A percentile compares a stretch with the other conserved stretches of the same genome.
phyloP scores from a whole-genome alignment of 495 filamentous ascomycete genomes.

The Tuber aestivum region DNA sequence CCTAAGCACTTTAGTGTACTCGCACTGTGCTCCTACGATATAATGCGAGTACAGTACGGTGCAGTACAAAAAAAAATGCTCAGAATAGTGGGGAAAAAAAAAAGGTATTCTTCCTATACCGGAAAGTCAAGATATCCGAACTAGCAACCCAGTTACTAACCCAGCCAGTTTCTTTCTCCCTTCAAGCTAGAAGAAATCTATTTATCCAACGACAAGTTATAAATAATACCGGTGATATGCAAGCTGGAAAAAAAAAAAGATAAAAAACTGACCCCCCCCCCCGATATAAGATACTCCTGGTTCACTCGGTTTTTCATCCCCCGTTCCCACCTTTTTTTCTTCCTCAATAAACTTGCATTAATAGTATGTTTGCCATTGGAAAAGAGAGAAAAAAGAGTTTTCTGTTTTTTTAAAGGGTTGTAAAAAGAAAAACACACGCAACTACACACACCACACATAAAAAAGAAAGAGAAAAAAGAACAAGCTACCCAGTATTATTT shows the following conservation, averaged over 20 bases:
- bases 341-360: neutral
- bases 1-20: too few relatives aligned
- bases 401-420: neutral
- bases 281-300: neutral
- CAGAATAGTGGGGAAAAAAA: neutral
- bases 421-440: slow-evolving; percentile 18
- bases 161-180: neutral
- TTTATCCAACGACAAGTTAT: neutral
- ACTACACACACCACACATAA: slow-evolving; percentile 1
- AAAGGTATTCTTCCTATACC: slow-evolving; percentile 28
- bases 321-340: neutral
- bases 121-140: neutral
- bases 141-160: neutral
- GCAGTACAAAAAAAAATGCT: neutral
- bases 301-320: neutral
- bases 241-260: neutral
- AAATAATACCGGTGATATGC: neutral
- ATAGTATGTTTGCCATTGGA: neutral
- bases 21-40: too few relatives aligned
- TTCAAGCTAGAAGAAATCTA: neutral
- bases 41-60: neutral
- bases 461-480: slow-evolving; percentile 22
- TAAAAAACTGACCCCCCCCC: neutral
- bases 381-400: neutral
- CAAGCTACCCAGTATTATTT: slow-evolving; percentile 25